Conservation (phyloP, 108 stramenopile genomes). For the Nitzschia sp. region DNA sequence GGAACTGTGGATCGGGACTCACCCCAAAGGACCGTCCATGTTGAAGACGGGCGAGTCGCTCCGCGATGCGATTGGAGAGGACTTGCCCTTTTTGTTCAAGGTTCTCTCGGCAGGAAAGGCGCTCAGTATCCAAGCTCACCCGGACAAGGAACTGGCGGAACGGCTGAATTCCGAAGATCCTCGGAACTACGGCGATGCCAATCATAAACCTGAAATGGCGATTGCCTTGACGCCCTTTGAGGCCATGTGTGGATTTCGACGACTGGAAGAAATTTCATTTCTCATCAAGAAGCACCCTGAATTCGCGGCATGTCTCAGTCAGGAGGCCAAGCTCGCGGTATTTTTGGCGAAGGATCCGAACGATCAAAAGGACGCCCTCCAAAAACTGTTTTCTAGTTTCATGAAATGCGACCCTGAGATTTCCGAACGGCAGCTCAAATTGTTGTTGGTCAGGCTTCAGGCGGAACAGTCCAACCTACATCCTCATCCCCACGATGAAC, state of each 20-base stretch:
- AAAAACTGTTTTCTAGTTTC: constrained; percentile 77
- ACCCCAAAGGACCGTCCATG: constrained; percentile 72
- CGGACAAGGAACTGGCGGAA: constrained; percentile 84
- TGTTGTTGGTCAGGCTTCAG: constrained; percentile 66
- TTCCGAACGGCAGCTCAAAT: constrained; percentile 47
- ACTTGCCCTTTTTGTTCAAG: constrained; percentile 90
- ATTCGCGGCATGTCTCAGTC: constrained; percentile 78
- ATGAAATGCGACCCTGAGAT: constrained; percentile 68
- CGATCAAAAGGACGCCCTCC: constrained; percentile 59
- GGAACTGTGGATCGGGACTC: constrained; percentile 90
- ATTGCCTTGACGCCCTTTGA: constrained; percentile 95
- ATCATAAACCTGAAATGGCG: constrained; percentile 99
- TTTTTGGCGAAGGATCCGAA: constrained; percentile 47
- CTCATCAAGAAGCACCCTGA: constrained; percentile 86
- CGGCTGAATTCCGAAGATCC: constrained; percentile 83
- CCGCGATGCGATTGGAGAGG: constrained; percentile 52
- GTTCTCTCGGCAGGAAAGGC: constrained; percentile 80
- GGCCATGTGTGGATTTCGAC: constrained; percentile 96
- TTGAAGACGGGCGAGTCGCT: constrained; percentile 46
- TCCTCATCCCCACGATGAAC: constrained; percentile 47
- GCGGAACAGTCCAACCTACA: constrained; percentile 54
- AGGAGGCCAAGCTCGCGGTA: constrained; percentile 71
- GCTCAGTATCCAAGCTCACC: constrained; percentile 90
- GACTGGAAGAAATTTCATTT: constrained; percentile 75
- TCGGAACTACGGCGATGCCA: constrained; percentile 89